Base-by-base conservation (phyloP, 805 yeast species). In the Saturnispora ahearnii region DNA sequence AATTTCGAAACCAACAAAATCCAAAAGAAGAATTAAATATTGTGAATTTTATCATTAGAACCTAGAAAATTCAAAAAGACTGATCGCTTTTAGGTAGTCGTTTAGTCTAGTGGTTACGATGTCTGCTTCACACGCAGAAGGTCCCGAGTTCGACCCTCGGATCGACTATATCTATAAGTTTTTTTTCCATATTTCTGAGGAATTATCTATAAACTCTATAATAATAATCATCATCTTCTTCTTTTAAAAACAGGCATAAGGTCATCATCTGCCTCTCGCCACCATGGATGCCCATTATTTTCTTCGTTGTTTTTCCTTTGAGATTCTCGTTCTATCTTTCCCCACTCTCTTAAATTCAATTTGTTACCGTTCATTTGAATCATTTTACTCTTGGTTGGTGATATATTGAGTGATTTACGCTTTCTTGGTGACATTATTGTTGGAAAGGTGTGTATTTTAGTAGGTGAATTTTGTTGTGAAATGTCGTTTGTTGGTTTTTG, bases 61-160 rank as follows among this genome's bases (percentile, higher is more conserved):
- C 18, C 18, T 18, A 18, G 18, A 18, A 18, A 18, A 18, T 18
- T 18, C 2, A 18, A 18, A 18, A 18, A 18, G 18, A 18, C 18
- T 18, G 2, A 18, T 2, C 2, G 2, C 18, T 18, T 18, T 18
- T 26, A 26, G 9, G 29, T 52, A 65, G 69, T 65, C 61, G 67
- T 62, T 63, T 65, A 66, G 69, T 65, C 69, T 63, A 65, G 69
- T 64, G 69, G 69, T 65, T 64, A 65, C 67, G 69, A 65, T 67
- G 69, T 64, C 67, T 64, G 66, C 65, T 63, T 65, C 65, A 65
- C 69, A 65, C 69, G 65, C 66, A 66, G 67, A 64, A 65, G 69
- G 68, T 62, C 69, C 65, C 69, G 69, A 65, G 69, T 65, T 65
- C 69, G 64, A 65, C 59, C 69, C 69, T 65, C 69, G 69, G 65